A percentile compares a stretch with the other conserved stretches of the same genome.
Conservation (phyloP, 2,329 filamentous ascomycete species). For the Monosporascus sp. region DNA sequence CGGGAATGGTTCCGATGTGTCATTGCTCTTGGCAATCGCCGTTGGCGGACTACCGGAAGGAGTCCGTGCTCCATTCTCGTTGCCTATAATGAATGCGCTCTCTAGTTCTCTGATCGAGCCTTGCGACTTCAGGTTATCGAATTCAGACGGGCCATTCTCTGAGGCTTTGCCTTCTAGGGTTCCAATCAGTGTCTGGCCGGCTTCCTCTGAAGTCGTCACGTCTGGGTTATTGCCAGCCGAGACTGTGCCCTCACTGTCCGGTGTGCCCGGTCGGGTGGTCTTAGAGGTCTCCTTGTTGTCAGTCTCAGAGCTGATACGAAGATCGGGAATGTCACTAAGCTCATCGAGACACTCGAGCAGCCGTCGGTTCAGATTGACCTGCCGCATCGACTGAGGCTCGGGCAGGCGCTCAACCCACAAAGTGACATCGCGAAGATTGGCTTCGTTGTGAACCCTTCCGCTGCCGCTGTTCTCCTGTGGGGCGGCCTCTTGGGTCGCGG, state of each 20-base stretch:
- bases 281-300: too few relatives aligned
- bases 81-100: not conserved
- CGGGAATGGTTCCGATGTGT: not conserved
- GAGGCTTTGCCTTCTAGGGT: too few relatives aligned
- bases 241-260: too few relatives aligned
- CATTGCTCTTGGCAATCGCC: not conserved
- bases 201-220: not conserved
- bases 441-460: not conserved
- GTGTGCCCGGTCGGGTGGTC: too few relatives aligned
- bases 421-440: not conserved
- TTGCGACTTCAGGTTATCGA: too few relatives aligned
- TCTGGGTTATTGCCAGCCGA: too few relatives aligned
- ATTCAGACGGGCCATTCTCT: too few relatives aligned
- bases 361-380: not conserved
- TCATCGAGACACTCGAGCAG: not conserved
- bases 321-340: too few relatives aligned
- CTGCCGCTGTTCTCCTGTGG: not conserved
- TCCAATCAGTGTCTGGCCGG: not conserved
- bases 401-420: not conserved
- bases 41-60: not conserved
- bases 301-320: too few relatives aligned
- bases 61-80: not conserved
- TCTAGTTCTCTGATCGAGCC: not conserved
- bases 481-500: too few relatives aligned
- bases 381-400: not conserved